phyloP scores from a whole-genome alignment of 345 rosid genomes.

The Moricandia arvensis region DNA sequence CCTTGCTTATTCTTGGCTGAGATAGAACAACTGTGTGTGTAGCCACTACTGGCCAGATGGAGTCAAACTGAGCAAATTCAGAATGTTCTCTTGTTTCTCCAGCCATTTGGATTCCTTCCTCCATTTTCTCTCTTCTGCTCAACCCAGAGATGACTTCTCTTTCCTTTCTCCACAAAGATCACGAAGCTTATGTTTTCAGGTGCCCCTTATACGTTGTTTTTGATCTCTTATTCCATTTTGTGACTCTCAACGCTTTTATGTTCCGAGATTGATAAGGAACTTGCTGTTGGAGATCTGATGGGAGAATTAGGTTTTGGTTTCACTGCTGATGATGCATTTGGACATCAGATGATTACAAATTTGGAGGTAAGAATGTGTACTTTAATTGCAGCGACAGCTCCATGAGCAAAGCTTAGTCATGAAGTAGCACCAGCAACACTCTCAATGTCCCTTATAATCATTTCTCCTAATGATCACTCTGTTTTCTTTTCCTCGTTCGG shows the following conservation, averaged over 20 bases:
- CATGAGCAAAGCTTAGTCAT: not conserved
- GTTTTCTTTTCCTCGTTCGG: not conserved
- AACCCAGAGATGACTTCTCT: not conserved
- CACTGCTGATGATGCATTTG: constrained; percentile 73
- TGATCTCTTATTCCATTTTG: not conserved
- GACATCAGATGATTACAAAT: constrained; percentile 92
- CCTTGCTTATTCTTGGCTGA: not conserved
- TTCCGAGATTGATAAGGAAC: not conserved
- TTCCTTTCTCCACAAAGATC: not conserved
- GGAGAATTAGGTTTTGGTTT: not conserved
- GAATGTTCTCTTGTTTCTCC: not conserved
- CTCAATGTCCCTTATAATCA: not conserved
- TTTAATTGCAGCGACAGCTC: constrained; percentile 3
- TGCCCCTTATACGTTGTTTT: not conserved
- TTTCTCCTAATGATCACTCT: not conserved
- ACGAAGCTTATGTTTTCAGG: not conserved
- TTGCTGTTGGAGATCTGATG: not conserved
- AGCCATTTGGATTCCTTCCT: not conserved
- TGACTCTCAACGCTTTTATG: not conserved
- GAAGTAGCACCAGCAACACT: not conserved
- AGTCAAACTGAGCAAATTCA: not conserved
- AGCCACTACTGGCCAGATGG: not conserved
- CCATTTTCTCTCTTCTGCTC: not conserved
- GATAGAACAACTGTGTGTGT: not conserved
- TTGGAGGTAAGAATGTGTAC: constrained; percentile 65